Evolutionary conservation across 1,284 basidiomycete genomes (phyloP).

Genomic region (Sporisorium graminicola): DNA sequence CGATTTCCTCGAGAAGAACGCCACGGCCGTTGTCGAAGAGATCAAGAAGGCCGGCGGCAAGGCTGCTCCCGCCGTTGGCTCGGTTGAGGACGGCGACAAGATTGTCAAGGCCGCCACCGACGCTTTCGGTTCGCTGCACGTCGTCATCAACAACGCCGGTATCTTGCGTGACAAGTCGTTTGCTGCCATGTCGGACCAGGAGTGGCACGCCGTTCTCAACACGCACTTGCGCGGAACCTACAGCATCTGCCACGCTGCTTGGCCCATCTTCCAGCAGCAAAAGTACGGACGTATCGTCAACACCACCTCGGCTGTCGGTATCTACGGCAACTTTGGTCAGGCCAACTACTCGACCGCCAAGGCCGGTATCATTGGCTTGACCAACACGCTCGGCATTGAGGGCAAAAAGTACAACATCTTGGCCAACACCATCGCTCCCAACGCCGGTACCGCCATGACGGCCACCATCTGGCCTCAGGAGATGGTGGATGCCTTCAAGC

Average conservation of each 20-base stretch:
- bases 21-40: constrained; percentile 86
- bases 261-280: constrained; percentile 97
- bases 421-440: constrained; percentile 90
- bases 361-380: constrained; percentile 90
- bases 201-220: constrained; percentile 93
- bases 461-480: constrained; percentile 80
- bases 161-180: constrained; percentile 90
- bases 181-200: constrained; percentile 85
- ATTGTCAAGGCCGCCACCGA: constrained; percentile 90
- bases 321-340: constrained; percentile 94
- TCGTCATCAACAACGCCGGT: constrained; percentile 92
- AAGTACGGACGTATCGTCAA: constrained; percentile 96
- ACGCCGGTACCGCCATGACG: constrained; percentile 76
- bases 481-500: constrained; percentile 95
- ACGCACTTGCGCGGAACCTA: constrained; percentile 81
- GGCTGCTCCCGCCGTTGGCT: constrained; percentile 84
- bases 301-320: constrained; percentile 90
- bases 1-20: constrained; percentile 89
- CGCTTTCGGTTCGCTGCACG: constrained; percentile 88
- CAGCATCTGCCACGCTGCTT: constrained; percentile 84
- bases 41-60: constrained; percentile 89
- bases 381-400: constrained; percentile 89
- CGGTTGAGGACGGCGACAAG: constrained; percentile 86
- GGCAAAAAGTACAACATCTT: constrained; percentile 88
- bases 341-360: constrained; percentile 85